Evolutionary conservation across 2,329 filamentous ascomycete species (phyloP), one percentile per base, ranked within the genome.

Genomic region (Colletotrichum sansevieriae): DNA sequence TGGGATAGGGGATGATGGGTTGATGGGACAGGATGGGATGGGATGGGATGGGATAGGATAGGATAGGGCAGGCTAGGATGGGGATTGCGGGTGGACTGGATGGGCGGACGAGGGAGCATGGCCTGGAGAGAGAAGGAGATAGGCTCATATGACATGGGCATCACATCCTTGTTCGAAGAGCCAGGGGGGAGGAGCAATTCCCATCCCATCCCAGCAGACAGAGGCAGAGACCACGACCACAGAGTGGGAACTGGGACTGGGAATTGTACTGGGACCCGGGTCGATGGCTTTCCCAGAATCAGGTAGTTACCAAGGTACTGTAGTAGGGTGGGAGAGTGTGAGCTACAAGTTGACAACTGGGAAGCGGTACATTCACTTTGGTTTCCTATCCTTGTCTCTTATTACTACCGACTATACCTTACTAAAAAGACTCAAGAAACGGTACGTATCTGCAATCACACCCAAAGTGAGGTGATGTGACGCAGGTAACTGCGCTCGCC

Each of bases 111-210:
- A 51, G 46, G 59, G 35, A 22, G 55, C 39, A 54, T 55, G 39
- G 61, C 46, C 37, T 68, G 55, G 65, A 66, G 54, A 59, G 54
- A 33, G 59, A 46, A 49, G 58, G 51, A 63, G 59, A 66, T 57
- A 63, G 51, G 29, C 49, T 18, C 18, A 18, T 18, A 67, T 37
- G 43, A 20, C 59, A 67, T 57, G 52, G 65, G 39, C 60, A 59
- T 65, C 46, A 11, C 29, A 68, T 68, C 65, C 65, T 65, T 65
- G 59, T 46, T 12, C 18, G 15, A 11, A 44, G 18, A 11, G 35
- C 41, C 49, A 51, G 65, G 61, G 59, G 25, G 33, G 41, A 67
- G 20, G 33, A 44, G 51, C 60, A 56, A 49, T 56, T 66, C 62
- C n/a, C 58, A 56, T 49, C 46, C 41, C 52, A 64, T 63, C 51